Evolutionary conservation across 2,329 filamentous ascomycete species (phyloP), one percentile per base, ranked within the genome.

Genomic region (Penicillium sp.): DNA sequence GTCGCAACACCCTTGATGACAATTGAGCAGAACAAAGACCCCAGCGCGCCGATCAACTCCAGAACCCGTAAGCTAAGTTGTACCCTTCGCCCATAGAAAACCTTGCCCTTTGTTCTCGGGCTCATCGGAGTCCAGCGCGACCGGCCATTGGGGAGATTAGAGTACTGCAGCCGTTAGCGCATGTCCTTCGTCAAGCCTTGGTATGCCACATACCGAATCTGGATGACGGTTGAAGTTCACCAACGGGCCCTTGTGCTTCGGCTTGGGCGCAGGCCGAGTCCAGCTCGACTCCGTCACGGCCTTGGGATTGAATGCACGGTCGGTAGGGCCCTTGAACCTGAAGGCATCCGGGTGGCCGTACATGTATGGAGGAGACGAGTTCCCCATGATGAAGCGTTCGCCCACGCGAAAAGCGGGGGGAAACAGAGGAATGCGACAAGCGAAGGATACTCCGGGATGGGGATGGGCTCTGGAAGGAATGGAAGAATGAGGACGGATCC

Each of bases 141-240:
- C 58, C 85, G 86, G 64, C 86, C 86, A 70, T 88, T 87, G 5
- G 85, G 84, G 35, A 90, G 82, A 56, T 90, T 84, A 56, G 68
- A 72, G 64, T 78, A 81, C 79, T 81, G 62, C 38, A 60, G 21
- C 15, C 29, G 61, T 53, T 56, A 57, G 31, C 45, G 47, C 26
- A 44, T 9, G 9, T 8, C 21, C 3, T 3, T 29, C 19, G 23
- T 29, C 6, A 46, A 19, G 11, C 8, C 47, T 44, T 19, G 23
- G 29, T 30, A 11, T 35, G 23, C 48, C 21, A 62, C 88, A 73
- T 84, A 92, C 90, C 19, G 79, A 79, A 72, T 97, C 93, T 1
- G 93, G 93, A 76, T 97, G 93, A 61, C 86, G 85, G 76, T 96
- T 95, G 82, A 97, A 90, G 63, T 90, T 86, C 65, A 97, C 80